phyloP scores from a whole-genome alignment of 441 rosid species.

The Pelargonium cotyledonis region DNA sequence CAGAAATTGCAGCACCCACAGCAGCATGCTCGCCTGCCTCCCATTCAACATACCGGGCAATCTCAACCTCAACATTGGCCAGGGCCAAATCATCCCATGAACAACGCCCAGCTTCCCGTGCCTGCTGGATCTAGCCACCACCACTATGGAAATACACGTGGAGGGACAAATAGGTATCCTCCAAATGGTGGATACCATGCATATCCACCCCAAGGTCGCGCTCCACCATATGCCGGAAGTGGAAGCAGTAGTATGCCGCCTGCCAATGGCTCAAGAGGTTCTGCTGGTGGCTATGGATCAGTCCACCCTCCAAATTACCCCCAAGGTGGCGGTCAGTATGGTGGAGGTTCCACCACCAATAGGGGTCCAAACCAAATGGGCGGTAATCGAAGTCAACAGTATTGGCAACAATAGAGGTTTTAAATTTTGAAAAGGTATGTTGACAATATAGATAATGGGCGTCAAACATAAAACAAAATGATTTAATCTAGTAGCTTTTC shows the following conservation, averaged over 20 bases:
- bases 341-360: slow-evolving; percentile 14
- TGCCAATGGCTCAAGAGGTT: slow-evolving; percentile 22
- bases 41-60: slow-evolving; percentile 77
- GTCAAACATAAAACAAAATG: too few species aligned
- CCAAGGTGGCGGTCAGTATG: slow-evolving; percentile 19
- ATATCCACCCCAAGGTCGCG: slow-evolving; percentile 42
- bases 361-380: slow-evolving; percentile 24
- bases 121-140: slow-evolving; percentile 61
- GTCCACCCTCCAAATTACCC: slow-evolving; percentile 22
- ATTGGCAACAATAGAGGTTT: slow-evolving; percentile 24
- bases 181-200: slow-evolving; percentile 58
- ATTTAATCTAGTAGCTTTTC: too few species aligned
- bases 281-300: slow-evolving; percentile 19
- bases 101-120: slow-evolving; percentile 56
- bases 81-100: slow-evolving; percentile 69
- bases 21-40: slow-evolving; percentile 74
- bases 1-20: slow-evolving; percentile 83
- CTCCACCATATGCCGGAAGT: slow-evolving; percentile 27
- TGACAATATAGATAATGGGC: too few species aligned
- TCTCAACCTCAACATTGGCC: slow-evolving; percentile 58
- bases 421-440: too few species aligned
- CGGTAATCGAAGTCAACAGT: slow-evolving; percentile 27
- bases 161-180: slow-evolving; percentile 69
- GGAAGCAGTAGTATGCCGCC: slow-evolving; percentile 22
- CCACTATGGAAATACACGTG: slow-evolving; percentile 57